A percentile compares a stretch with the other conserved stretches of the same genome.
Evolutionary conservation across 345 rosid species (phyloP).

Genomic region (Syzygium aromaticum): DNA sequence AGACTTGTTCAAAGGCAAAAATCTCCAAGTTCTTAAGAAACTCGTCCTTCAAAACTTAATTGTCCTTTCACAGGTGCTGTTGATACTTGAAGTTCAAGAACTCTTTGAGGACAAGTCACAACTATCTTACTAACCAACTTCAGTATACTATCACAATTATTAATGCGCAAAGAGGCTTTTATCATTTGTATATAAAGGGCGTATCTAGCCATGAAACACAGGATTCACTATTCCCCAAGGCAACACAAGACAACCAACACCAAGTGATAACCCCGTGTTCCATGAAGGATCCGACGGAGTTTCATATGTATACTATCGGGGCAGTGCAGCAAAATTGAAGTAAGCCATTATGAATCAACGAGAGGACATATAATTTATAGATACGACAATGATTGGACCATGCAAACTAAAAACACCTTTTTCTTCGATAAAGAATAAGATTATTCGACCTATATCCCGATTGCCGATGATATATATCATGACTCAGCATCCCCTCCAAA

Average conservation of each 20-base stretch:
- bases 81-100: background rate
- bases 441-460: background rate
- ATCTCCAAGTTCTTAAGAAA: background rate
- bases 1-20: background rate
- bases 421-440: background rate
- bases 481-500: background rate
- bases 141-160: background rate
- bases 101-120: background rate
- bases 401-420: background rate
- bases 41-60: background rate
- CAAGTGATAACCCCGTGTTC: background rate
- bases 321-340: background rate
- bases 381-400: background rate
- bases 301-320: background rate
- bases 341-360: background rate
- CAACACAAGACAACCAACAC: background rate
- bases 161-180: background rate
- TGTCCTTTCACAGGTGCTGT: background rate
- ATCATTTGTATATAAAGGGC: background rate
- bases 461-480: background rate
- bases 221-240: background rate
- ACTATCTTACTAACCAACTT: background rate
- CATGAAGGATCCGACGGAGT: background rate
- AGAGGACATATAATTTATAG: background rate
- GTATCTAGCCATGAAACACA: background rate